Conservation (phyloP, 495 filamentous ascomycete species). For the Daldinia caldariorum region DNA sequence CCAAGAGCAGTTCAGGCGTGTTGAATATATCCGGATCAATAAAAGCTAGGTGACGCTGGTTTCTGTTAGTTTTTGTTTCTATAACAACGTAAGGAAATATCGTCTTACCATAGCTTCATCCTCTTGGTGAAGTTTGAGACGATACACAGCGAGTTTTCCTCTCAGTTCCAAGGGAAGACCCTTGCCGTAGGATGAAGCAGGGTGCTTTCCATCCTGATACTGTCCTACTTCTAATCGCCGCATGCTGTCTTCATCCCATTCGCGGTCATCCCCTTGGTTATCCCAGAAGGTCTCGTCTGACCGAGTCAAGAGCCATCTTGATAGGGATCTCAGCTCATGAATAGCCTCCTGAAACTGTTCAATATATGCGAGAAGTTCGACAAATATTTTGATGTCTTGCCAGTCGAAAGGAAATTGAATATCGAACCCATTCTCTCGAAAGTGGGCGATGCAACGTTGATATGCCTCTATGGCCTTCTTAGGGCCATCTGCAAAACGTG, state of each 20-base stretch:
- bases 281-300: slow-evolving; percentile 83
- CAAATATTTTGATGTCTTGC: slow-evolving; percentile 84
- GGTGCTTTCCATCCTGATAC: slow-evolving; percentile 64
- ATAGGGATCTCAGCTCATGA: slow-evolving; percentile 70
- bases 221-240: slow-evolving; percentile 69
- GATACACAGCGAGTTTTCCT: slow-evolving; percentile 85
- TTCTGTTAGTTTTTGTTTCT: slow-evolving; percentile 15
- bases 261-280: slow-evolving; percentile 79
- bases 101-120: slow-evolving; percentile 79
- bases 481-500: slow-evolving; percentile 33
- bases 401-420: slow-evolving; percentile 71
- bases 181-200: slow-evolving; percentile 70
- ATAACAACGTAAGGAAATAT: not conserved
- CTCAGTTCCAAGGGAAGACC: slow-evolving; percentile 84
- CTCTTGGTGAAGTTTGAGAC: slow-evolving; percentile 72
- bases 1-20: slow-evolving; percentile 28
- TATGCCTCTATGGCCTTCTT: slow-evolving; percentile 69
- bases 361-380: slow-evolving; percentile 76
- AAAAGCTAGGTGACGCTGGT: slow-evolving; percentile 47
- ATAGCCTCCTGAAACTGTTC: slow-evolving; percentile 72
- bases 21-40: slow-evolving; percentile 38
- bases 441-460: slow-evolving; percentile 65
- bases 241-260: slow-evolving; percentile 83
- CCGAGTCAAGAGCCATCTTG: slow-evolving; percentile 85
- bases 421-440: slow-evolving; percentile 52